These are phyloP conservation scores for Erysimum pusillum DNA, from an alignment of 441 rosid species.

Conservation along the genomic window DNA sequence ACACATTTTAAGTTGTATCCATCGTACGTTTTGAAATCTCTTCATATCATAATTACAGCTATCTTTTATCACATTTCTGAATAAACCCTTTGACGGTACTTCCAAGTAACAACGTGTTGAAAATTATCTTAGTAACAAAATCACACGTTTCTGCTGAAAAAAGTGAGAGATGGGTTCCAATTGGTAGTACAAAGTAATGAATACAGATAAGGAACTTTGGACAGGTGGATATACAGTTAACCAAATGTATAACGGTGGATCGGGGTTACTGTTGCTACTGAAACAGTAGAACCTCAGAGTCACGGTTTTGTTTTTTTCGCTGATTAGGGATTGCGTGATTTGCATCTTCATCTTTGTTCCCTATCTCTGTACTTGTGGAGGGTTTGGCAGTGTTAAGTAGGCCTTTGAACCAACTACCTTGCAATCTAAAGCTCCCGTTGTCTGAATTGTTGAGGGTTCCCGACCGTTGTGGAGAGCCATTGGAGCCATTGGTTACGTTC, in stretches of 20 bases:
- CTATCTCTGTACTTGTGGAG: constrained; percentile 64
- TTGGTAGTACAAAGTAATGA: constrained; percentile 34
- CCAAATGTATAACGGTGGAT: constrained; percentile 13
- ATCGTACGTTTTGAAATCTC: background rate
- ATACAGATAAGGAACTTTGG: constrained; percentile 23
- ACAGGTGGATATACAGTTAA: constrained; percentile 31
- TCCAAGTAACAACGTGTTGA: constrained; percentile 16
- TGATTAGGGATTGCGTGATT: constrained; percentile 25
- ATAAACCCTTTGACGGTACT: background rate
- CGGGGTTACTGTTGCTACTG: constrained; percentile 19
- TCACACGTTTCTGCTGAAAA: constrained; percentile 7
- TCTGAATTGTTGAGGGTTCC: constrained; percentile 32
- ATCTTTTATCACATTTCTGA: background rate
- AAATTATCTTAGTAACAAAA: constrained; percentile 26
- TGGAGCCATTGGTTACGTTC: constrained; percentile 45
- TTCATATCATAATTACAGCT: background rate
- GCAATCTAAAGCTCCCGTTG: constrained; percentile 65
- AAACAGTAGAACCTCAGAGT: constrained; percentile 33
- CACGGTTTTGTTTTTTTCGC: constrained; percentile 37
- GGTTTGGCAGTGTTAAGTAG: constrained; percentile 79
- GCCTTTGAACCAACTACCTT: constrained; percentile 87
- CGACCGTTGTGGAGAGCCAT: constrained; percentile 36
- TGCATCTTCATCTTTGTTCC: constrained; percentile 44
- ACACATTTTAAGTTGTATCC: constrained; percentile 26
- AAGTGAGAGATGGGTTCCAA: background rate